phyloP scores from a whole-genome alignment of 768 basidiomycete species.

The Phylloporus sp. region DNA sequence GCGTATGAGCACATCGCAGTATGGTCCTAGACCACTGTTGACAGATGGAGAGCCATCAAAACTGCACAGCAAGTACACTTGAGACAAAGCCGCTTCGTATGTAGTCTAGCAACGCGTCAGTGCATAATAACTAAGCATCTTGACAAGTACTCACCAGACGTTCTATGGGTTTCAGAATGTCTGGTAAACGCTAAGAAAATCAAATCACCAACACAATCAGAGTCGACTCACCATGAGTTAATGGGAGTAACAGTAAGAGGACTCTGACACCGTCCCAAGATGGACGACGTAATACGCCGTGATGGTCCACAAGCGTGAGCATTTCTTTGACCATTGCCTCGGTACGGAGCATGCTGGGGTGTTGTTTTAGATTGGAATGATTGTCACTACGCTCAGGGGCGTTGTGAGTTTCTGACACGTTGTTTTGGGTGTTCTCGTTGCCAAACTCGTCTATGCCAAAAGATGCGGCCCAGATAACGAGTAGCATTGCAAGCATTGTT shows the following conservation, averaged over 20 bases:
- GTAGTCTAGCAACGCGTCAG: constrained; percentile 45
- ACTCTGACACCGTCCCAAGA: constrained; percentile 85
- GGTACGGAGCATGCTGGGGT: constrained; percentile 49
- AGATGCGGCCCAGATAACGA: constrained; percentile 87
- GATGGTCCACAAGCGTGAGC: constrained; percentile 74
- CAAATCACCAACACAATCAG: not conserved
- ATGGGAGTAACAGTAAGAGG: constrained; percentile 73
- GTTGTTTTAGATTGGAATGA: constrained; percentile 35
- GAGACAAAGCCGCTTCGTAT: constrained; percentile 79
- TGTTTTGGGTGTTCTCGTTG: constrained; percentile 34
- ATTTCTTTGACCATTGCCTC: constrained; percentile 74
- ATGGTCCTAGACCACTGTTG: constrained; percentile 47
- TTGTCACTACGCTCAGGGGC: constrained; percentile 24
- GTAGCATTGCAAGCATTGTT: constrained; percentile 69
- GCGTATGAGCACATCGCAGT: constrained; percentile 59
- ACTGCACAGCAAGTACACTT: constrained; percentile 73
- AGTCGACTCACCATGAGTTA: constrained; percentile 68
- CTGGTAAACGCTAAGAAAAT: constrained; percentile 15
- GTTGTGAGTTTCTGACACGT: constrained; percentile 1
- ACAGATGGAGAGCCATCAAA: constrained; percentile 43
- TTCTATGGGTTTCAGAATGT: constrained; percentile 27
- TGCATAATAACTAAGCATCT: not conserved
- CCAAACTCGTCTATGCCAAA: constrained; percentile 83
- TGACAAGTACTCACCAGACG: constrained; percentile 15
- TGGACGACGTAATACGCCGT: constrained; percentile 74